These are phyloP conservation scores for Marasmius sp. DNA, from an alignment of 1,284 basidiomycete species.

Conservation along the genomic window DNA sequence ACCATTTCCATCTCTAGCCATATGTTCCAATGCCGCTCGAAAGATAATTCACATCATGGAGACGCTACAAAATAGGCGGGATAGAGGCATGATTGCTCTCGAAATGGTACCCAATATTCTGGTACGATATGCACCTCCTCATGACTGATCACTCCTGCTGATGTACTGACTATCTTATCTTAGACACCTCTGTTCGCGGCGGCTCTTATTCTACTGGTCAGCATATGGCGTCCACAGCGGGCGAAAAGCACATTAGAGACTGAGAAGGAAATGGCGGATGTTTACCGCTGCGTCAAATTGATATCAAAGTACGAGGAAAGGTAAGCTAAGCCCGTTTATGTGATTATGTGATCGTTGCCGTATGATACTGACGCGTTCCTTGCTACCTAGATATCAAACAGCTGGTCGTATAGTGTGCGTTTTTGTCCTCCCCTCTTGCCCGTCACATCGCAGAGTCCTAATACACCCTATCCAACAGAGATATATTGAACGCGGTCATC, in stretches of 20 bases:
- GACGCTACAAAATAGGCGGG: conserved; percentile 37
- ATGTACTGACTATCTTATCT: not conserved
- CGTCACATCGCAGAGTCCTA: not conserved
- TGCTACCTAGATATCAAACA: conserved; percentile 42
- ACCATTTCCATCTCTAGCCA: conserved; percentile 73
- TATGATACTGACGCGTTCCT: not conserved
- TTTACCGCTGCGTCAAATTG: conserved; percentile 67
- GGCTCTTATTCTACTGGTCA: conserved; percentile 70
- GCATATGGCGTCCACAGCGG: conserved; percentile 71
- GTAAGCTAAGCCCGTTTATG: conserved; percentile 25
- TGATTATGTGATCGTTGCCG: not conserved
- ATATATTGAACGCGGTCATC: conserved; percentile 2
- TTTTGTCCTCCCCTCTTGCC: not conserved
- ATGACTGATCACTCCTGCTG: not conserved
- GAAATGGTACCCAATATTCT: conserved; percentile 36
- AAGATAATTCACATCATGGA: conserved; percentile 75
- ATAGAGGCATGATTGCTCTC: conserved; percentile 6
- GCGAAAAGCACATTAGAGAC: conserved; percentile 49
- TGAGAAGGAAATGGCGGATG: conserved; percentile 65
- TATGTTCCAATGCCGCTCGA: conserved; percentile 86
- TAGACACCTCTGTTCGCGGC: conserved; percentile 55
- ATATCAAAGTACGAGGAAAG: conserved; percentile 52
- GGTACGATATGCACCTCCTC: conserved; percentile 26
- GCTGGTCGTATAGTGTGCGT: conserved; percentile 34
- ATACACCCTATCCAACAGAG: not conserved